phyloP scores from a whole-genome alignment of 2,329 filamentous ascomycete genomes.

The Chaetoscypha palmicola region DNA sequence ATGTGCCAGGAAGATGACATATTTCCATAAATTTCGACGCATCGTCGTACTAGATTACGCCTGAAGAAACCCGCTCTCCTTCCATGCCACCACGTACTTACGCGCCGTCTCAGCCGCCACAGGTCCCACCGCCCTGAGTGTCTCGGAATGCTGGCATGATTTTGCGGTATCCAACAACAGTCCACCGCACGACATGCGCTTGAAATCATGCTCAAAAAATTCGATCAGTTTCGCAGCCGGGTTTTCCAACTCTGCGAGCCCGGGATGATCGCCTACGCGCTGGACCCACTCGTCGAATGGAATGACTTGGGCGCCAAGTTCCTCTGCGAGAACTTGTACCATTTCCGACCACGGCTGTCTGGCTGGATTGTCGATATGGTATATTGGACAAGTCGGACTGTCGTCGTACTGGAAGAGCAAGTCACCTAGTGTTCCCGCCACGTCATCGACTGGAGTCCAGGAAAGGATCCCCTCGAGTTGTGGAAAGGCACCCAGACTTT shows the following conservation, averaged over 20 bases:
- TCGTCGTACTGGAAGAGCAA: constrained; percentile 24
- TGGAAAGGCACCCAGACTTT: constrained; percentile 38
- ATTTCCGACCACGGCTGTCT: constrained; percentile 36
- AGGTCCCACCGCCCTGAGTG: constrained; percentile 29
- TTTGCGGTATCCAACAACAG: constrained; percentile 35
- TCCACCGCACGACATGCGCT: constrained; percentile 40
- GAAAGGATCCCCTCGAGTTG: constrained; percentile 35
- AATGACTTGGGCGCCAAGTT: constrained; percentile 30
- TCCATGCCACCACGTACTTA: constrained; percentile 34
- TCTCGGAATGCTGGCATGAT: constrained; percentile 33
- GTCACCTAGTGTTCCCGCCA: constrained; percentile 32
- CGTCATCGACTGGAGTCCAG: constrained; percentile 42
- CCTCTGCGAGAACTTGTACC: constrained; percentile 30
- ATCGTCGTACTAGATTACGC: too few relatives aligned
- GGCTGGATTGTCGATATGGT: constrained; percentile 41
- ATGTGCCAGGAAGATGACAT: too few relatives aligned
- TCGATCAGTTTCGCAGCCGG: constrained; percentile 30
- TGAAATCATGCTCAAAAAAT: constrained; percentile 32
- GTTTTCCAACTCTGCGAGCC: constrained; percentile 22
- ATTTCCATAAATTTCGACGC: too few relatives aligned
- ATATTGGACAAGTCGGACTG: constrained; percentile 33
- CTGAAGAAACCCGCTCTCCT: constrained; percentile 29
- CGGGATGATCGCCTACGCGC: constrained; percentile 27
- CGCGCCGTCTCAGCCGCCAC: constrained; percentile 30
- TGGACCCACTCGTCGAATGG: constrained; percentile 37